Percentiles rank a stretch among this genome's conserved stretches.
phyloP scores from a whole-genome alignment of 2,329 filamentous ascomycete species.

The Fusarium stilboides region DNA sequence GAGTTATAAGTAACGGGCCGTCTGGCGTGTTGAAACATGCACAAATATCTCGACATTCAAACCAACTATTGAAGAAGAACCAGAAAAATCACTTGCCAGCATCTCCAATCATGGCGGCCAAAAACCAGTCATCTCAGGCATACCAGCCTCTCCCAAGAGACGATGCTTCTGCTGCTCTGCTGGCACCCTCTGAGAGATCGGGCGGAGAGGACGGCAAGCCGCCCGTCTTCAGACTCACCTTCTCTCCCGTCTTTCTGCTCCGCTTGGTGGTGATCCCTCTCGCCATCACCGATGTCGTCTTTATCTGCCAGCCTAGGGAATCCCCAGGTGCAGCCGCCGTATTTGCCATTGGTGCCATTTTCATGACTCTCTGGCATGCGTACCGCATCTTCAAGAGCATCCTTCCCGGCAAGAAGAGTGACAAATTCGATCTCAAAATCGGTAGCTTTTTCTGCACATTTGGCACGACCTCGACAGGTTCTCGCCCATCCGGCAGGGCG shows the following conservation, averaged over 20 bases:
- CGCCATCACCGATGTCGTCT: constrained; percentile 33
- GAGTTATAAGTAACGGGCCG: constrained; percentile 29
- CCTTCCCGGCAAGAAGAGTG: constrained; percentile 18
- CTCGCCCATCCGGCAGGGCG: neutral
- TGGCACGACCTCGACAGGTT: constrained; percentile 17
- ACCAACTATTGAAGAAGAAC: neutral
- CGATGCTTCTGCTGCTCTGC: constrained; percentile 34
- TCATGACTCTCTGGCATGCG: constrained; percentile 31
- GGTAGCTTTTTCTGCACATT: constrained; percentile 42
- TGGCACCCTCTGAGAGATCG: constrained; percentile 25
- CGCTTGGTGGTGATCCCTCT: constrained; percentile 34
- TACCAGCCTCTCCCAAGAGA: constrained; percentile 41
- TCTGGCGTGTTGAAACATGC: neutral
- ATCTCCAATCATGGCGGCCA: constrained; percentile 34
- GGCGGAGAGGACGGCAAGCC: constrained; percentile 23
- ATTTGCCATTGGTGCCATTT: constrained; percentile 33
- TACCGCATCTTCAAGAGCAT: constrained; percentile 22
- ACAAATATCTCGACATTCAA: neutral
- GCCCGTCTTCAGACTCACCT: constrained; percentile 29
- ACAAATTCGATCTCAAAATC: constrained; percentile 45
- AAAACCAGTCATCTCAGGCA: constrained; percentile 20
- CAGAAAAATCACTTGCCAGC: neutral
- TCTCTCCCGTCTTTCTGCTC: constrained; percentile 37
- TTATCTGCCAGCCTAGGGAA: constrained; percentile 11
- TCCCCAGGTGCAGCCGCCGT: constrained; percentile 10